phyloP scores from a whole-genome alignment of 345 rosid species.

The Excoecaria cochinchinensis region DNA sequence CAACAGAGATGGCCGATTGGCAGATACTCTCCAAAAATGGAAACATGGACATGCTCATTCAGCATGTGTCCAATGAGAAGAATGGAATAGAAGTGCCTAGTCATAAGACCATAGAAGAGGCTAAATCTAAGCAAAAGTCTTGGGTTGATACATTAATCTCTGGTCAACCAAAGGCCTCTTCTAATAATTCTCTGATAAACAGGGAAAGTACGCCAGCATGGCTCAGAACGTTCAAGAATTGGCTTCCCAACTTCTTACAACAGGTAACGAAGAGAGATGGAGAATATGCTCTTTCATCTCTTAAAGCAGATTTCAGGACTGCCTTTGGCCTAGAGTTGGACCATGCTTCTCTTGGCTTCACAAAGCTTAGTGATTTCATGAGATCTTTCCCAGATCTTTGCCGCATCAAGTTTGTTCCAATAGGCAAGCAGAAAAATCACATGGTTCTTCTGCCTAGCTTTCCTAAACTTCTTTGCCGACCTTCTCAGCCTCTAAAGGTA shows the following conservation, averaged over 20 bases:
- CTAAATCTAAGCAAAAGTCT: slow-evolving; percentile 30
- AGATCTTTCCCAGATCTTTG: slow-evolving; percentile 59
- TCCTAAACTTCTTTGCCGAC: slow-evolving; percentile 25
- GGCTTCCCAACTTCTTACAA: slow-evolving; percentile 61
- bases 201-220: slow-evolving; percentile 43
- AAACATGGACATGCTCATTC: neutral
- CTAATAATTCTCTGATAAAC: slow-evolving; percentile 20
- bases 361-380: slow-evolving; percentile 72
- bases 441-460: slow-evolving; percentile 57
- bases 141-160: slow-evolving; percentile 48
- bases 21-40: neutral
- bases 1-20: slow-evolving; percentile 8
- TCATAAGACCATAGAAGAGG: slow-evolving; percentile 21
- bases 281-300: slow-evolving; percentile 75
- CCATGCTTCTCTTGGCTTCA: slow-evolving; percentile 72
- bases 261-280: slow-evolving; percentile 34
- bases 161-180: slow-evolving; percentile 34
- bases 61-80: neutral
- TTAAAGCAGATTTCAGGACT: slow-evolving; percentile 71
- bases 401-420: slow-evolving; percentile 32
- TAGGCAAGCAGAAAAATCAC: slow-evolving; percentile 50
- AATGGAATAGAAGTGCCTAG: slow-evolving; percentile 17
- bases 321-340: slow-evolving; percentile 61
- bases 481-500: slow-evolving; percentile 23
- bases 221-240: slow-evolving; percentile 58